Base-by-base conservation (phyloP, 306 rosid species). In the Sesbania bispinosa region DNA sequence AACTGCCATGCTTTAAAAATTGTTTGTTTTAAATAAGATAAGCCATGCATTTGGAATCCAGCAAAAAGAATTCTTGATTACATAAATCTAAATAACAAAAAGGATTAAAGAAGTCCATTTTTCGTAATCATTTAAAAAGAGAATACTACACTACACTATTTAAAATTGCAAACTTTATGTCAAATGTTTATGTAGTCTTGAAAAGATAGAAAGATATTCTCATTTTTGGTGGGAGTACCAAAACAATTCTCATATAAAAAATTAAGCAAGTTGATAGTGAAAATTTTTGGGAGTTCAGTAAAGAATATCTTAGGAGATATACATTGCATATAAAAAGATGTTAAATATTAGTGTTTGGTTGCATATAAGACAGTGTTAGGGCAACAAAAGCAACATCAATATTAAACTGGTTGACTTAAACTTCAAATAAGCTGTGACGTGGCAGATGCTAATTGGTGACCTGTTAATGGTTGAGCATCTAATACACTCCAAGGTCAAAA, bases 401-500 rank as follows among this genome's bases (percentile, higher is more conserved):
- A 74, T 79, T 77, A 70, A 80, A 79, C 35, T 29, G 77, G 87
- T 88, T 92, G 98, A 89, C 96, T 77, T 78, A 73, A 77, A 54
- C 63, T 48, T 47, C 19, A 16, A 70, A 71, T 45, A 62, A 60
- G 29, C 4, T 8, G 67, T 78, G 71, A 80, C 14, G 7, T 86
- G 89, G 78, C 75, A 74, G 3, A 19, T 53, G 16, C 41, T 74
- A 20, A 85, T 62, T 83, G 77, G 86, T 81, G 75, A 61, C 73
- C 21, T 52, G 51, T 21, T 45, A 79, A 74, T 67, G 76, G 55
- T 58, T 43, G 33, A 66, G 96, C 84, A 89, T 88, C 96, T 76
- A 62, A 81, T 82, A 67, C 67, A 76, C 79, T 64, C 39, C 20
- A 3, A 81, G 67, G 88, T 90, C 85, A 88, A 78, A 81, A 81